phyloP scores from a whole-genome alignment of 2,329 filamentous ascomycete genomes.

The Arthrinium phaeospermum region DNA sequence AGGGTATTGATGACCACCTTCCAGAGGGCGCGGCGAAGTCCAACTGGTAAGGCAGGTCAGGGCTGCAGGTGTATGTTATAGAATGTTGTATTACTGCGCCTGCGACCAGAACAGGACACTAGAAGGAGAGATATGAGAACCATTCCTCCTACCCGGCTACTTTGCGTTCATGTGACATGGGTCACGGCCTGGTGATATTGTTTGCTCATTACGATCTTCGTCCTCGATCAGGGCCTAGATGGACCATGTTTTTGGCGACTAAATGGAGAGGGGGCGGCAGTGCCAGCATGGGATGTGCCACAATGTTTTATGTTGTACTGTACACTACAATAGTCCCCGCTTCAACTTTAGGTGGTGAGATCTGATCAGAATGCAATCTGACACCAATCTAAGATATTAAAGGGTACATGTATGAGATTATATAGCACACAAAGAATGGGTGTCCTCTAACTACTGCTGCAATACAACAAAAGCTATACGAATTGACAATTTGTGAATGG shows the following conservation, averaged over 20 bases:
- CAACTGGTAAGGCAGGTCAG: background rate
- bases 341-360: background rate
- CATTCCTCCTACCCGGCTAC: background rate
- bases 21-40: slow-evolving; percentile 27
- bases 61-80: background rate
- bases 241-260: background rate
- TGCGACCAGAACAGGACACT: background rate
- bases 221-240: background rate
- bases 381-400: background rate
- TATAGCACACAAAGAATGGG: background rate
- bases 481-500: no score
- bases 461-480: background rate
- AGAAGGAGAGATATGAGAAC: background rate
- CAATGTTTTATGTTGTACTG: background rate
- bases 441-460: background rate
- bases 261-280: background rate
- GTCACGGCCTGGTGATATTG: background rate
- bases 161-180: background rate
- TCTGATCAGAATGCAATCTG: background rate
- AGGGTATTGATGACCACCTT: slow-evolving; percentile 61
- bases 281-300: background rate
- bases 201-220: background rate
- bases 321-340: slow-evolving; percentile 1
- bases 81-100: background rate
- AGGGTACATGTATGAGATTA: background rate